phyloP scores from a whole-genome alignment of 2,329 filamentous ascomycete species.

The Fusarium sp. region DNA sequence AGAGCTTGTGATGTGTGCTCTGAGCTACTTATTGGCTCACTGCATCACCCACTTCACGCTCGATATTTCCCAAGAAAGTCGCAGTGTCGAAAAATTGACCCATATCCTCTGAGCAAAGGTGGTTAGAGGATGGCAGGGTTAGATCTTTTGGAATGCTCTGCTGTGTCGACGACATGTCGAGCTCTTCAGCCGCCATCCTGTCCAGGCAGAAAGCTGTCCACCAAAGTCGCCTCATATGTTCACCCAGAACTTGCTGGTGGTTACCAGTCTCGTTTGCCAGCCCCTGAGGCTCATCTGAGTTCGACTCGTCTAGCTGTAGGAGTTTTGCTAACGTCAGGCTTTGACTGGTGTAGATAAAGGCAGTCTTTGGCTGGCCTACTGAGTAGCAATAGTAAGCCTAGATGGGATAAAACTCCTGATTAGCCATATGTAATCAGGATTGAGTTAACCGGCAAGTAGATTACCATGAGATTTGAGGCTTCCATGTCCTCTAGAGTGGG shows the following conservation, averaged over 20 bases:
- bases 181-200: background rate
- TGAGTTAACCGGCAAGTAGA: no score
- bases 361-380: background rate
- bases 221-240: constrained; percentile 4
- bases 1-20: no score
- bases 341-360: background rate
- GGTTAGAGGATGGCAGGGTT: background rate
- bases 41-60: no score
- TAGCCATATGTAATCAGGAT: no score
- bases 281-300: accelerated
- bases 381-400: constrained; percentile 1
- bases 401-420: no score
- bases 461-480: background rate
- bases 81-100: background rate
- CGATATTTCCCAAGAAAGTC: background rate
- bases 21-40: no score
- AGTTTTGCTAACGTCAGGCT: background rate
- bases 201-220: constrained; percentile 2
- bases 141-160: accelerated
- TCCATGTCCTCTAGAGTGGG: background rate
- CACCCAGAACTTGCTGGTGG: accelerated
- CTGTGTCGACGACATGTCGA: background rate
- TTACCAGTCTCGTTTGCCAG: accelerated
- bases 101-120: accelerated
- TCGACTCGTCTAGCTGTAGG: background rate